Conservation (phyloP, 345 rosid species). For the Populus nigra region DNA sequence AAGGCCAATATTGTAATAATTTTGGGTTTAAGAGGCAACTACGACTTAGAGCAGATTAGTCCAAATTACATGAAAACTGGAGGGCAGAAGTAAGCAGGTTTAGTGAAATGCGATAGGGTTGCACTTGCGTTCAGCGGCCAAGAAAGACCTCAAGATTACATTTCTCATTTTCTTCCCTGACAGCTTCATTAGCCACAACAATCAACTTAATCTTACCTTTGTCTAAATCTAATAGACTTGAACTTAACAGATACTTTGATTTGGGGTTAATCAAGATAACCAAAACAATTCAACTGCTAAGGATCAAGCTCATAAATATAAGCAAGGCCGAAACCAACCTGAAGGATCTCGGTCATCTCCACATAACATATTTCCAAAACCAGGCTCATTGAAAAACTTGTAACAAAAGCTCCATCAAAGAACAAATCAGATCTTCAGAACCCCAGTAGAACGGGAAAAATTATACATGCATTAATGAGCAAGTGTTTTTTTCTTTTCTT, state of each 20-base stretch:
- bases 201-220: no score
- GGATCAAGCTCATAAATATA: not conserved
- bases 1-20: not conserved
- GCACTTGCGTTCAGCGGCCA: no score
- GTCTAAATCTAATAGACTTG: no score
- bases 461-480: slow-evolving; percentile 20
- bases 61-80: not conserved
- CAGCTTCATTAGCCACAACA: no score
- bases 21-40: not conserved
- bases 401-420: not conserved
- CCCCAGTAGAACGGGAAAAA: not conserved
- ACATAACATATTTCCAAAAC: not conserved
- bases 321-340: not conserved
- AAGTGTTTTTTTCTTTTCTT: not conserved
- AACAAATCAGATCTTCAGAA: not conserved
- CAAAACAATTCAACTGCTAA: not conserved
- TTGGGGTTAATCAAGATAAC: not conserved
- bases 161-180: no score
- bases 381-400: not conserved
- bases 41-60: not conserved
- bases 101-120: no score
- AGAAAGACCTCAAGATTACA: no score
- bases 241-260: not conserved
- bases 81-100: no score
- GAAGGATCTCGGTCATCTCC: not conserved